Conservation (phyloP, 2,329 filamentous ascomycete species). For the Colletotrichum tabaci region DNA sequence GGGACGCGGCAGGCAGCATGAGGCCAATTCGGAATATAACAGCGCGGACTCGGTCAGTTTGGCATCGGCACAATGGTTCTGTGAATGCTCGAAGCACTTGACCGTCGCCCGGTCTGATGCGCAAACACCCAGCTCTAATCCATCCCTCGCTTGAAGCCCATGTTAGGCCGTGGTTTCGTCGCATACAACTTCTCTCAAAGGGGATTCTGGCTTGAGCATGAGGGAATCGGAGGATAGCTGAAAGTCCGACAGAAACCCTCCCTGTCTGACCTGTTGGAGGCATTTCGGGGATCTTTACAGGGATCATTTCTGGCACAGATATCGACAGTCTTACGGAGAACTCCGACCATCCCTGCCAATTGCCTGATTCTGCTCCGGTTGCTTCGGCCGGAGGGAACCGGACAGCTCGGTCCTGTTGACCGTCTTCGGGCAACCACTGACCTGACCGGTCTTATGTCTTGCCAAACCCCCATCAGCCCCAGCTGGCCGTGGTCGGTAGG, state of each 20-base stretch:
- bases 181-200: background rate
- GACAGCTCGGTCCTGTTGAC: background rate
- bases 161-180: no score
- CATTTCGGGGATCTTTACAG: background rate
- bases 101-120: no score
- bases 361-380: conserved; percentile 26
- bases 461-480: background rate
- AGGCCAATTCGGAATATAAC: background rate
- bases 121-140: no score
- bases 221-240: conserved; percentile 13
- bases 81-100: no score
- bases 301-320: conserved; percentile 16
- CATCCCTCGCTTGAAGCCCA: no score
- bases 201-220: background rate
- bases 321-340: conserved; percentile 6
- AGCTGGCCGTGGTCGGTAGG: conserved; percentile 19
- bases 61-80: no score
- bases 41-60: background rate
- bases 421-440: background rate
- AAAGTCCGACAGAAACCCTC: no score
- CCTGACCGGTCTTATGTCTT: background rate
- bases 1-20: background rate
- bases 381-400: conserved; percentile 28
- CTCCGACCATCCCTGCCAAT: conserved; percentile 1
- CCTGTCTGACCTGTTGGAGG: background rate